Evolutionary conservation across 345 rosid genomes (phyloP).

Genomic region (Ceriops zippeliana): DNA sequence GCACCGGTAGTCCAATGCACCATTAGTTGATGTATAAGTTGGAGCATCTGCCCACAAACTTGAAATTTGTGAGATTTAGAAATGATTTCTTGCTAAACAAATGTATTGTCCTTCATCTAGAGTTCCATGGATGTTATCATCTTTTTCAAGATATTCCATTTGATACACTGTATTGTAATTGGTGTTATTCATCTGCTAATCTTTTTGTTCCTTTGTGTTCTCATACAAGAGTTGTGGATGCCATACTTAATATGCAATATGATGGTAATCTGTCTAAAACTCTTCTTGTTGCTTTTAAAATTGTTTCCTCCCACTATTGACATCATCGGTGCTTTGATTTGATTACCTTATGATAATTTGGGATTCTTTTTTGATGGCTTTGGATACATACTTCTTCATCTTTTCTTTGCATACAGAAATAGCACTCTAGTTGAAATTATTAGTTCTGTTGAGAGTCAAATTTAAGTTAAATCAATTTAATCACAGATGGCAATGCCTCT

Average conservation of each 20-base stretch:
- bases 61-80: too few species aligned
- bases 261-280: not conserved
- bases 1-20: not conserved
- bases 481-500: constrained; percentile 66
- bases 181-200: not conserved
- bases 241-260: not conserved
- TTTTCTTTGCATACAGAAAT: constrained; percentile 12
- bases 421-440: constrained; percentile 22
- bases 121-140: too few species aligned
- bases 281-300: not conserved
- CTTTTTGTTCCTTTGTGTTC: not conserved
- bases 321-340: not conserved
- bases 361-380: not conserved
- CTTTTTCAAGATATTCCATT: not conserved
- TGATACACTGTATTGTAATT: not conserved
- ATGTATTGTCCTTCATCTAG: too few species aligned
- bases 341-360: not conserved
- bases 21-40: not conserved
- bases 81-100: too few species aligned
- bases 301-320: not conserved
- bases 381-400: constrained; percentile 8
- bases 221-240: not conserved
- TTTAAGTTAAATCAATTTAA: constrained; percentile 43
- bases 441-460: constrained; percentile 14
- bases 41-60: too few species aligned